phyloP scores from a whole-genome alignment of 1,139 yeast genomes.

The Pichia sp. region DNA sequence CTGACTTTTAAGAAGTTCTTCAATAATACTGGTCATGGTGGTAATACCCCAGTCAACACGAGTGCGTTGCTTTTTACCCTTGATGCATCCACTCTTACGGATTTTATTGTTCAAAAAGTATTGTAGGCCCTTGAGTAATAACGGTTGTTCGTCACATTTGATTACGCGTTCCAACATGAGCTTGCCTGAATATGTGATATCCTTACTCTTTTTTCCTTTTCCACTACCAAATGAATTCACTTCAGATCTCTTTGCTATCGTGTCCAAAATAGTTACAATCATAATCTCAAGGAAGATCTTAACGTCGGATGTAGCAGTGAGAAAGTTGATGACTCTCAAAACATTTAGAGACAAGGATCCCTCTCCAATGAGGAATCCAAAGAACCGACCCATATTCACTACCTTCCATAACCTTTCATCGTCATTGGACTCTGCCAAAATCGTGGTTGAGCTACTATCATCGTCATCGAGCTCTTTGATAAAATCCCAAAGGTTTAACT shows the following conservation, averaged over 20 bases:
- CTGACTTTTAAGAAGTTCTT: slow-evolving; percentile 28
- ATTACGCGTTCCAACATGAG: slow-evolving; percentile 46
- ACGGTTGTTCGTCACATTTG: slow-evolving; percentile 57
- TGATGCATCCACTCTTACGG: slow-evolving; percentile 42
- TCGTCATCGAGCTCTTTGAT: slow-evolving; percentile 65
- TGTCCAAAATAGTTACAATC: slow-evolving; percentile 60
- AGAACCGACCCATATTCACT: slow-evolving; percentile 72
- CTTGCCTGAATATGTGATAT: slow-evolving; percentile 46
- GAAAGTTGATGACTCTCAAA: slow-evolving; percentile 65
- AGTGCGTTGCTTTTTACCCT: slow-evolving; percentile 50
- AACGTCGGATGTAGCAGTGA: slow-evolving; percentile 62
- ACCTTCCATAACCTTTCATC: slow-evolving; percentile 50
- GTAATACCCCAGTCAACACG: slow-evolving; percentile 70
- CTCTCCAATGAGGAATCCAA: slow-evolving; percentile 66
- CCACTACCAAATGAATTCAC: slow-evolving; percentile 40
- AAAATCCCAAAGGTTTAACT: slow-evolving; percentile 85
- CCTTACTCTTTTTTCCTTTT: slow-evolving; percentile 31
- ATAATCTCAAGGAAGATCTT: slow-evolving; percentile 67
- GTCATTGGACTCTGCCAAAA: slow-evolving; percentile 35
- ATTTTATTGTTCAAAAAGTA: slow-evolving; percentile 57
- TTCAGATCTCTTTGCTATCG: slow-evolving; percentile 60
- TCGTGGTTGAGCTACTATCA: slow-evolving; percentile 23
- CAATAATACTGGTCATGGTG: slow-evolving; percentile 46
- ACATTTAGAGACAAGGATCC: slow-evolving; percentile 67
- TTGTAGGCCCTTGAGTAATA: slow-evolving; percentile 64